These are phyloP conservation scores for Rugosomyces carneus DNA, from an alignment of 1,284 basidiomycete genomes.

Conservation along the genomic window DNA sequence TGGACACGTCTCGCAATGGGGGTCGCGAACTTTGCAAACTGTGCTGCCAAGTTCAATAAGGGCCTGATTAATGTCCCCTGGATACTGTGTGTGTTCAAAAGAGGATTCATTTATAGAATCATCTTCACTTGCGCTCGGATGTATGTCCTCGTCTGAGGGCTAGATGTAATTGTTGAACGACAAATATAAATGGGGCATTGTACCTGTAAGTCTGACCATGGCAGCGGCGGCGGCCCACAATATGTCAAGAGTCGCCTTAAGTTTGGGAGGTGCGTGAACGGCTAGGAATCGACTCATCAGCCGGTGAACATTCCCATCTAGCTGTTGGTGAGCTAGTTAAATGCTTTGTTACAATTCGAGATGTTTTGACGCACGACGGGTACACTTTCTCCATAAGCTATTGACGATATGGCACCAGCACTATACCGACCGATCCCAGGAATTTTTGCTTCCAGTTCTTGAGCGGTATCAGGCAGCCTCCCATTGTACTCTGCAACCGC, in stretches of 20 bases:
- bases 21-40: constrained; percentile 80
- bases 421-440: constrained; percentile 92
- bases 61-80: constrained; percentile 87
- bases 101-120: neutral
- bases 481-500: constrained; percentile 64
- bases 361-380: constrained; percentile 61
- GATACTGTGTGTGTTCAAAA: constrained; percentile 28
- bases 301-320: constrained; percentile 90
- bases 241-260: constrained; percentile 69
- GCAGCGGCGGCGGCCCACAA: constrained; percentile 76
- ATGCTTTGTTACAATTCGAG: neutral
- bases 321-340: constrained; percentile 32
- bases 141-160: neutral
- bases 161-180: neutral
- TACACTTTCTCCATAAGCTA: constrained; percentile 80
- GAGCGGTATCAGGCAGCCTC: constrained; percentile 73
- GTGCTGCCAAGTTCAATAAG: constrained; percentile 87
- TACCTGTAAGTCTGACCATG: constrained; percentile 48
- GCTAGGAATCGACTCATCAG: constrained; percentile 78
- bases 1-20: constrained; percentile 71
- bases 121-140: neutral
- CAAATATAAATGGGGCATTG: neutral
- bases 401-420: constrained; percentile 84
- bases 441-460: constrained; percentile 78
- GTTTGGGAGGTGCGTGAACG: constrained; percentile 75